Percentiles rank a stretch among this genome's conserved stretches.
These are phyloP conservation scores for Paecilomyces sp. DNA, from an alignment of 2,329 filamentous ascomycete genomes.

Conservation along the genomic window DNA sequence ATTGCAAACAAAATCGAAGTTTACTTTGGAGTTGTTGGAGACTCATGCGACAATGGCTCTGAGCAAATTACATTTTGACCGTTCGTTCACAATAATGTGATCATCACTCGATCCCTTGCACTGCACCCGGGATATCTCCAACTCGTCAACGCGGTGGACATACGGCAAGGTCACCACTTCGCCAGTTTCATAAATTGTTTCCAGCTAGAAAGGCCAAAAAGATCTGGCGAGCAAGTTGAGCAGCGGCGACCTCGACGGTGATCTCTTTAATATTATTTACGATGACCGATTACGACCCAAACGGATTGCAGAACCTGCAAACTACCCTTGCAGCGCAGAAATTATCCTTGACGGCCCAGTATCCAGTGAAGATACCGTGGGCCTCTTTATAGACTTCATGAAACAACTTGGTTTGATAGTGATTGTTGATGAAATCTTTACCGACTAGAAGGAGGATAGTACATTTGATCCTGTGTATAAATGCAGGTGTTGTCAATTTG, in stretches of 20 bases:
- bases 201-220: slow-evolving; percentile 62
- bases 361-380: slow-evolving; percentile 58
- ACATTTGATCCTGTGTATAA: slow-evolving; percentile 44
- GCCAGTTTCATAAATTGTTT: slow-evolving; percentile 64
- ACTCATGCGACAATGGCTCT: no score
- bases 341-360: slow-evolving; percentile 57
- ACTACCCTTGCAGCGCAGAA: slow-evolving; percentile 59
- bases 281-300: slow-evolving; percentile 48
- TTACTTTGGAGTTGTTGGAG: no score
- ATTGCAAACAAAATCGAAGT: no score
- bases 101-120: slow-evolving; percentile 73
- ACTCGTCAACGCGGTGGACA: slow-evolving; percentile 50
- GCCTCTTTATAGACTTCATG: slow-evolving; percentile 78
- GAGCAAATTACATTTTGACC: no score
- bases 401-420: slow-evolving; percentile 60
- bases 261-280: slow-evolving; percentile 74
- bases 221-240: slow-evolving; percentile 73
- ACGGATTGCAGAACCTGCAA: slow-evolving; percentile 50
- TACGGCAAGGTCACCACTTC: slow-evolving; percentile 54
- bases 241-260: slow-evolving; percentile 78
- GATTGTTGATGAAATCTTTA: slow-evolving; percentile 55
- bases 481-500: no score
- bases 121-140: slow-evolving; percentile 79
- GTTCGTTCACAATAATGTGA: slow-evolving; percentile 38
- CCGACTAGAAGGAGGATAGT: slow-evolving; percentile 50